Evolutionary conservation across 805 yeast genomes (phyloP).

Genomic region (Hanseniaspora pseudoguilliermondii): DNA sequence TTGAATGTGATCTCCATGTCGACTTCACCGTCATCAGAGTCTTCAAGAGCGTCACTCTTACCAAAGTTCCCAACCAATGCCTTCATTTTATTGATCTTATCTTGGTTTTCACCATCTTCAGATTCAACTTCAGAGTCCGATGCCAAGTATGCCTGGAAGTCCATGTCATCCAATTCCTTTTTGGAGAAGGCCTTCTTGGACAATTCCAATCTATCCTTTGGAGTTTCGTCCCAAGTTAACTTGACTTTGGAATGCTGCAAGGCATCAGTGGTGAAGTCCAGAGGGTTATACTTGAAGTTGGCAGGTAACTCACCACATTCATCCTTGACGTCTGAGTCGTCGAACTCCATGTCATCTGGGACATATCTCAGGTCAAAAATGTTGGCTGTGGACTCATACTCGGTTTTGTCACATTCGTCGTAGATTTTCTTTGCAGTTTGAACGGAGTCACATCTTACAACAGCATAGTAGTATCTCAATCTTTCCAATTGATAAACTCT

Average conservation of each 20-base stretch:
- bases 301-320: slow-evolving; percentile 58
- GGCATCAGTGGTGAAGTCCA: slow-evolving; percentile 80
- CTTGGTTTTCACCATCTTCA: slow-evolving; percentile 31
- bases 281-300: slow-evolving; percentile 52
- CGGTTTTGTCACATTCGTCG: slow-evolving; percentile 84
- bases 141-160: slow-evolving; percentile 83
- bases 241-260: slow-evolving; percentile 92
- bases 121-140: slow-evolving; percentile 45
- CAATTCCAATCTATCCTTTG: slow-evolving; percentile 67
- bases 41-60: slow-evolving; percentile 19
- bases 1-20: slow-evolving; percentile 95
- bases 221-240: slow-evolving; percentile 97
- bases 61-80: slow-evolving; percentile 38
- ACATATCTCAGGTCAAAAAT: slow-evolving; percentile 83
- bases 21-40: slow-evolving; percentile 48
- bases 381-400: slow-evolving; percentile 90
- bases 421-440: slow-evolving; percentile 64
- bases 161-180: slow-evolving; percentile 81
- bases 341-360: slow-evolving; percentile 87
- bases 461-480: slow-evolving; percentile 84
- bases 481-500: slow-evolving; percentile 88
- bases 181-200: slow-evolving; percentile 74
- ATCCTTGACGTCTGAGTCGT: slow-evolving; percentile 56
- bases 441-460: slow-evolving; percentile 67
- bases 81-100: slow-evolving; percentile 46